Evolutionary conservation across 306 rosid species (phyloP).

Genomic region (Boehmeria nivea): DNA sequence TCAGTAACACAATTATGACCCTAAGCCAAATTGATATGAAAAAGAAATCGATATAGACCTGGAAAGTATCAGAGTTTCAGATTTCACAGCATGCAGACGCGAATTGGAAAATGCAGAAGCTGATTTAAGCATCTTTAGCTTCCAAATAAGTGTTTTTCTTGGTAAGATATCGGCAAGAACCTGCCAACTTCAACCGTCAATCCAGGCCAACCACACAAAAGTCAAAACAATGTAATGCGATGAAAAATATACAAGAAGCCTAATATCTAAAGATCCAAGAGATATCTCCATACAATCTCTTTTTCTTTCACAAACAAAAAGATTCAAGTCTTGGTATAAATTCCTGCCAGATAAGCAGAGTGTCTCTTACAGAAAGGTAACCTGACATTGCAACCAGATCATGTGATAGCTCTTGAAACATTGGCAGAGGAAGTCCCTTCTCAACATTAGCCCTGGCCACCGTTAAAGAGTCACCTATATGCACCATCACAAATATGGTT

Average conservation of each 20-base stretch:
- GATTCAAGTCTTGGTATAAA: no score
- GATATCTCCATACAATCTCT: no score
- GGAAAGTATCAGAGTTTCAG: constrained; percentile 71
- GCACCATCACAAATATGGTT: no score
- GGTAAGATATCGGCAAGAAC: constrained; percentile 73
- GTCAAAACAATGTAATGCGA: constrained; percentile 19
- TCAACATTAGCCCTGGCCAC: constrained; percentile 36
- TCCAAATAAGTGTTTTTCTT: constrained; percentile 76
- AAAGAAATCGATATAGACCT: constrained; percentile 41
- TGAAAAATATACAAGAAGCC: no score
- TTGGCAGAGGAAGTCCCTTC: constrained; percentile 50
- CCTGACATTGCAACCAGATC: constrained; percentile 47
- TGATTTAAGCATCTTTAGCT: constrained; percentile 60
- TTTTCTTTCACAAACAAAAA: background rate
- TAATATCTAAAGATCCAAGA: no score
- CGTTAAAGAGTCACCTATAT: constrained; percentile 51
- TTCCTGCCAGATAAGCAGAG: background rate
- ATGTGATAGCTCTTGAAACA: constrained; percentile 45
- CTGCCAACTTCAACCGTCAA: constrained; percentile 41
- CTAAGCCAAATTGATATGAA: background rate
- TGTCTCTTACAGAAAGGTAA: constrained; percentile 64
- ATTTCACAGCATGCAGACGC: constrained; percentile 68
- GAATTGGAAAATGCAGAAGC: constrained; percentile 68
- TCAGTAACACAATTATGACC: background rate
- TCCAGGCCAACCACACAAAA: constrained; percentile 16